These are phyloP conservation scores for Warburgia ugandensis DNA, from an alignment of 164 flowering plant species.

Conservation along the genomic window DNA sequence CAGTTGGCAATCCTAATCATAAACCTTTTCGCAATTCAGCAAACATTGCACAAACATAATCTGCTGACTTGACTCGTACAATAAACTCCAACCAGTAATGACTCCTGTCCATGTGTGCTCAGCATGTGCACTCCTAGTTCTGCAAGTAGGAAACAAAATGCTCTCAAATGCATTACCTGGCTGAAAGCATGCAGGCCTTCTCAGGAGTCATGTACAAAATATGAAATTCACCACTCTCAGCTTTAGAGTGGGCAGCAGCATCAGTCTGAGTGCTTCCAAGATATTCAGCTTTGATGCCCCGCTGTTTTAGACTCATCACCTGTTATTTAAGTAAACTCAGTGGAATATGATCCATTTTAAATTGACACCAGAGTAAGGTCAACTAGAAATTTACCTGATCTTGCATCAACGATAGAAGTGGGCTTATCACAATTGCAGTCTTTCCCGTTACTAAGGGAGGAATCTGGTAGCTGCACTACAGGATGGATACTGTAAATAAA, in stretches of 20 bases:
- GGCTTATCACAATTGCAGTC: conserved; percentile 54
- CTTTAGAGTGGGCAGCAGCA: conserved; percentile 26
- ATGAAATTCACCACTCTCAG: conserved; percentile 39
- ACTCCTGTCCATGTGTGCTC: too few species aligned
- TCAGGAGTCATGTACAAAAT: conserved; percentile 60
- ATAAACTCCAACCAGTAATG: too few species aligned
- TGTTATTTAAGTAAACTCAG: conserved; percentile 5
- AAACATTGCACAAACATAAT: too few species aligned
- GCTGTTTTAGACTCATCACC: conserved; percentile 58
- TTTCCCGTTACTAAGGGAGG: conserved; percentile 45
- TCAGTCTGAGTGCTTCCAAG: conserved; percentile 45
- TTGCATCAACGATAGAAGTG: conserved; percentile 58
- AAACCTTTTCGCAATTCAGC: too few species aligned
- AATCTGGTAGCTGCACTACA: conserved; percentile 45
- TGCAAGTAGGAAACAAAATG: neutral
- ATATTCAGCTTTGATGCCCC: conserved; percentile 50
- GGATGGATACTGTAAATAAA: conserved; percentile 1
- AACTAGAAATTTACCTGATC: conserved; percentile 37
- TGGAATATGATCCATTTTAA: neutral
- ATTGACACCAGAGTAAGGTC: neutral
- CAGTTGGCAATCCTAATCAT: too few species aligned
- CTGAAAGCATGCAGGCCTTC: conserved; percentile 37
- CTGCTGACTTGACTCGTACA: too few species aligned
- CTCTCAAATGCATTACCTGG: conserved; percentile 21
- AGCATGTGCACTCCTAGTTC: neutral